A percentile compares a stretch with the other conserved stretches of the same genome.
These are phyloP conservation scores for Candida endomychidarum DNA, from an alignment of 805 yeast species.

Conservation along the genomic window DNA sequence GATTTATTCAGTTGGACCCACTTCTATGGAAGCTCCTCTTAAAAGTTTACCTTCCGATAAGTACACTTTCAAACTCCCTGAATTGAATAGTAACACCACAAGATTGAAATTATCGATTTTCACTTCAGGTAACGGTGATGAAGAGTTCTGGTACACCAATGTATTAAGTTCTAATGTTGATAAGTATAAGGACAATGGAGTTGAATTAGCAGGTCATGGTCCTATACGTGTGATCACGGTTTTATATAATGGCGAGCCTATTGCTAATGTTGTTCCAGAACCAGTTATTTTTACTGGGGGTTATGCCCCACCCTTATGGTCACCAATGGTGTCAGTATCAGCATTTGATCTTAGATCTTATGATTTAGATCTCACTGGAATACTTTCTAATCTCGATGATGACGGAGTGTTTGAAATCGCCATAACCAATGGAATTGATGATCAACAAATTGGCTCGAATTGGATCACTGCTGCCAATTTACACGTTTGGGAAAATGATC, in stretches of 20 bases:
- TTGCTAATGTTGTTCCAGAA: conserved; percentile 64
- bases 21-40: conserved; percentile 39
- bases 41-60: conserved; percentile 44
- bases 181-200: conserved; percentile 20
- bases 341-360: conserved; percentile 75
- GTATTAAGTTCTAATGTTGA: conserved; percentile 47
- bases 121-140: conserved; percentile 74
- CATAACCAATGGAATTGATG: conserved; percentile 48
- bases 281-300: conserved; percentile 84
- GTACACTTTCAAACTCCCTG: conserved; percentile 42
- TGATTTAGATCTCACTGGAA: conserved; percentile 67
- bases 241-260: conserved; percentile 55
- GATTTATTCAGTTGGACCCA: conserved; percentile 34
- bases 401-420: conserved; percentile 39
- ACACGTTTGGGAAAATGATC: conserved; percentile 50
- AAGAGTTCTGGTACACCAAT: conserved; percentile 82
- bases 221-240: conserved; percentile 70
- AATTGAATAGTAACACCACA: conserved; percentile 55
- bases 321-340: conserved; percentile 69
- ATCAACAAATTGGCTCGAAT: conserved; percentile 41
- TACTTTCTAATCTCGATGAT: conserved; percentile 46
- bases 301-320: conserved; percentile 76
- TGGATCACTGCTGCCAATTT: conserved; percentile 64
- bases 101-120: conserved; percentile 57
- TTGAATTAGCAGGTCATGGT: conserved; percentile 57